Evolutionary conservation across 2,329 filamentous ascomycete genomes (phyloP).

Genomic region (Fusarium lyarnte): DNA sequence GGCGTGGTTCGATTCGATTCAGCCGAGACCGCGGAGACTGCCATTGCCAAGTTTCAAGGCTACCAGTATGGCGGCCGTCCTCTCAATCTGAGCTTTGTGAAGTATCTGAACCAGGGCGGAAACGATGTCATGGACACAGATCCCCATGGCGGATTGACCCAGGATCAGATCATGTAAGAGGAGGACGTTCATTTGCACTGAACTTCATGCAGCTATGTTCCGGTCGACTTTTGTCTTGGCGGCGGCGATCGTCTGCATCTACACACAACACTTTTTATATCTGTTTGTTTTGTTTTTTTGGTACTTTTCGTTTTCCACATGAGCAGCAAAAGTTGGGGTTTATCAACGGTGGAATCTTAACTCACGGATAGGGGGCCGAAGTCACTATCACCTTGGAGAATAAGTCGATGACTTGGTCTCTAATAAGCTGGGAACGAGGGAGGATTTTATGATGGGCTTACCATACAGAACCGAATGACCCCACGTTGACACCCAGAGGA

Average conservation of each 20-base stretch:
- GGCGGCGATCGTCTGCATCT: not conserved
- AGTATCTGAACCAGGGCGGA: slow-evolving; percentile 79
- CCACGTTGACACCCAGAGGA: slow-evolving; percentile 22
- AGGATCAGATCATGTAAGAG: slow-evolving; percentile 94
- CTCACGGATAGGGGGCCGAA: slow-evolving; percentile 32
- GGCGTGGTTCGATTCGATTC: slow-evolving; percentile 96
- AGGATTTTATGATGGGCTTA: slow-evolving; percentile 28
- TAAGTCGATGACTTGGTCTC: slow-evolving; percentile 35
- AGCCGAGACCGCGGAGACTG: slow-evolving; percentile 85
- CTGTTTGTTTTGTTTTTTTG: slow-evolving; percentile 32
- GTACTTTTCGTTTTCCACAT: slow-evolving; percentile 31
- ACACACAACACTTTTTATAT: slow-evolving; percentile 32
- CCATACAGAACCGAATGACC: slow-evolving; percentile 26
- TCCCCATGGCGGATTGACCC: slow-evolving; percentile 79
- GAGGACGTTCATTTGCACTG: slow-evolving; percentile 16
- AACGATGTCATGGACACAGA: slow-evolving; percentile 85
- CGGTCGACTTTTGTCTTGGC: slow-evolving; percentile 12
- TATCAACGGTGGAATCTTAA: slow-evolving; percentile 33
- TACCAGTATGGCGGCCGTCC: slow-evolving; percentile 98
- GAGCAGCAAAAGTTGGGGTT: slow-evolving; percentile 42
- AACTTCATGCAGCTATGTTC: slow-evolving; percentile 10
- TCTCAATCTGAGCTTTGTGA: slow-evolving; percentile 91
- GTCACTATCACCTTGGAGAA: slow-evolving; percentile 32
- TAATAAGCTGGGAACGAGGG: slow-evolving; percentile 35
- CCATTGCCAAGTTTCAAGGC: slow-evolving; percentile 96